phyloP scores from a whole-genome alignment of 2,329 filamentous ascomycete species.

The Phaeosphaeriaceae sp. region DNA sequence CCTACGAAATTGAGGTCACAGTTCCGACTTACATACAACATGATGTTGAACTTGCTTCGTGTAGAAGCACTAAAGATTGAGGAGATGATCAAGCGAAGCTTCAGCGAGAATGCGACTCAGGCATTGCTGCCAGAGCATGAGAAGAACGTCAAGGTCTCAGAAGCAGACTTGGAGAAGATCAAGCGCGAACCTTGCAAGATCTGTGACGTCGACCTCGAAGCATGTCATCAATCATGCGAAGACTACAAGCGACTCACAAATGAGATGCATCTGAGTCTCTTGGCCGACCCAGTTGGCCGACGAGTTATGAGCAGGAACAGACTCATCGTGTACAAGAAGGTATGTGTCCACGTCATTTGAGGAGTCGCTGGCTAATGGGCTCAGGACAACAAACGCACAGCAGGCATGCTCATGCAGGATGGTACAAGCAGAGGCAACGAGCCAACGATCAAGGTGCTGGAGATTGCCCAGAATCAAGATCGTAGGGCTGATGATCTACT shows the following conservation, averaged over 20 bases:
- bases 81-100: slow-evolving; percentile 99
- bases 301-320: slow-evolving; percentile 79
- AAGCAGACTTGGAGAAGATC: slow-evolving; percentile 89
- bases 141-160: slow-evolving; percentile 89
- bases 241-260: slow-evolving; percentile 80
- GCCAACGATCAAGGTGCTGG: slow-evolving; percentile 79
- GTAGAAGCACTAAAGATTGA: slow-evolving; percentile 98
- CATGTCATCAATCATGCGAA: slow-evolving; percentile 82
- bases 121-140: slow-evolving; percentile 93
- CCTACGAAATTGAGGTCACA: slow-evolving; percentile 95
- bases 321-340: slow-evolving; percentile 80
- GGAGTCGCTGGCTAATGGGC: slow-evolving; percentile 4
- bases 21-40: slow-evolving; percentile 97
- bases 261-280: slow-evolving; percentile 78
- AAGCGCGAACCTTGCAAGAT: slow-evolving; percentile 83
- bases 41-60: slow-evolving; percentile 94
- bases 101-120: slow-evolving; percentile 97
- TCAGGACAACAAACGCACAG: slow-evolving; percentile 80
- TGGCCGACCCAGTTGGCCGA: slow-evolving; percentile 82
- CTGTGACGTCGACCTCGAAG: slow-evolving; percentile 81
- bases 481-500: slow-evolving; percentile 85
- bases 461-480: slow-evolving; percentile 74
- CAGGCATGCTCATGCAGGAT: slow-evolving; percentile 80
- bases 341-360: slow-evolving; percentile 25
- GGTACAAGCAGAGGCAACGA: slow-evolving; percentile 72